Evolutionary conservation across 148 eudicot species (phyloP), one percentile per base, ranked within the genome.

Genomic region (Amaranthus hypochondriacus): DNA sequence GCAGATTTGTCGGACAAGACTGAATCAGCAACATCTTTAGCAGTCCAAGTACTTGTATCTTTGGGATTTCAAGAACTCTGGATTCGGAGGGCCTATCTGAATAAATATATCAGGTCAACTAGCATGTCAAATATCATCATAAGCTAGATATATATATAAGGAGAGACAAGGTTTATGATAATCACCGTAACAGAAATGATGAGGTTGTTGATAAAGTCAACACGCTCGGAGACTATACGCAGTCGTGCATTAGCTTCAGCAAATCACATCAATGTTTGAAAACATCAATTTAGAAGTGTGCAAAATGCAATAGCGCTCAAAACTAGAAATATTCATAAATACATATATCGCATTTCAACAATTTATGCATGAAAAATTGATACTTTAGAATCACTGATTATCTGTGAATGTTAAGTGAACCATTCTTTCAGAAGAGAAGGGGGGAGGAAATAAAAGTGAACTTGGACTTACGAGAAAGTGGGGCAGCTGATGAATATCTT

Each of bases 51-150:
- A 80, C 83, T 80, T 81, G 87, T 95, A 80, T 92, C 97, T 81
- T 81, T 89, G 56, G 56, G 92, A 84, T 78, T 92, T 92, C 82
- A 95, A 83, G 83, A 87, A 90, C 66, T 76, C 82, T 66, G 81
- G 66, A 86, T 95, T 92, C 46, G 97, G 99, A 67, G 99, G 99
- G 81, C 97, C 99, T 86, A 95, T 85, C 99, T 95, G 97, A 87
- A 87, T 62, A 73, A 79, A 79, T 48, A 79, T 63, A 13, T 51
- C 75, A 78, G 64, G 70, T 62, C 65, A 73, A 71, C 63, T 60
- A 57, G 21, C 7, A 67, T 46, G 48, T 13, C 60, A 65, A 9
- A 67, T 46, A 39, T 13, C 60, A 65, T 9, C n/a, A 48, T 67
- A 59, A 53, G 4, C 6, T 11, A 53, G 39, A 71, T 53, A 63